These are phyloP conservation scores for Malassezia equina DNA, from an alignment of 1,284 basidiomycete genomes.

Conservation along the genomic window DNA sequence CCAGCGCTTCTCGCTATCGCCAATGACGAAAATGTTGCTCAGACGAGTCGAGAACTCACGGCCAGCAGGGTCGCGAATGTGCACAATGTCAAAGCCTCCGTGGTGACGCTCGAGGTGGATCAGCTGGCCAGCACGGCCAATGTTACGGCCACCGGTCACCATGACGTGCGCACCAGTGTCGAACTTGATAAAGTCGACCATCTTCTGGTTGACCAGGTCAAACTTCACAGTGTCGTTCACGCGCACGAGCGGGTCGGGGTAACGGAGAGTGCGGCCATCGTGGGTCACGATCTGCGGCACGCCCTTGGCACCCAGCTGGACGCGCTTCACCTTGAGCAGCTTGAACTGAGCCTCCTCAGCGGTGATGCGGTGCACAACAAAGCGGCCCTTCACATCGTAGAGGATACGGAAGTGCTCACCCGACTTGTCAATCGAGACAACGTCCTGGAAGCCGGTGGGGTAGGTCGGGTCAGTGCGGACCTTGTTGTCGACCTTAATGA, in stretches of 20 bases:
- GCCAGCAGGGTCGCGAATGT: slow-evolving; percentile 90
- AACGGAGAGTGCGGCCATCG: slow-evolving; percentile 98
- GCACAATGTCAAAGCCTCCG: slow-evolving; percentile 78
- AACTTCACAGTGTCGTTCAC: slow-evolving; percentile 98
- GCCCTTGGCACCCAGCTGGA: slow-evolving; percentile 82
- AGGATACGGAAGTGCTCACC: slow-evolving; percentile 99
- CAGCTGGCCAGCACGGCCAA: slow-evolving; percentile 94
- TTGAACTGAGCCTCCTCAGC: slow-evolving; percentile 96
- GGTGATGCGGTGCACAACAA: slow-evolving; percentile 99
- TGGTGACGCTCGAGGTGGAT: slow-evolving; percentile 91
- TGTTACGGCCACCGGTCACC: slow-evolving; percentile 98
- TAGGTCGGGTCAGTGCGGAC: slow-evolving; percentile 95
- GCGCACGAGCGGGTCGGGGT: slow-evolving; percentile 89
- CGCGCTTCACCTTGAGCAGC: slow-evolving; percentile 88
- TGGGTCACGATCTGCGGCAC: slow-evolving; percentile 97
- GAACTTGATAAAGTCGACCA: slow-evolving; percentile 86
- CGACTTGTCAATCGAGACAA: slow-evolving; percentile 93
- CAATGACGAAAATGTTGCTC: slow-evolving; percentile 95
- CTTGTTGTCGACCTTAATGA: slow-evolving; percentile 98
- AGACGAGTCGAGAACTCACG: slow-evolving; percentile 64
- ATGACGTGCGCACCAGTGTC: slow-evolving; percentile 96
- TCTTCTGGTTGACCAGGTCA: slow-evolving; percentile 89
- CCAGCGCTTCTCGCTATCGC: slow-evolving; percentile 88
- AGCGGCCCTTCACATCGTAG: slow-evolving; percentile 97
- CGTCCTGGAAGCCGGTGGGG: slow-evolving; percentile 96